These are phyloP conservation scores for Beverwykella pulmonaria DNA, from an alignment of 495 filamentous ascomycete genomes.

Conservation along the genomic window DNA sequence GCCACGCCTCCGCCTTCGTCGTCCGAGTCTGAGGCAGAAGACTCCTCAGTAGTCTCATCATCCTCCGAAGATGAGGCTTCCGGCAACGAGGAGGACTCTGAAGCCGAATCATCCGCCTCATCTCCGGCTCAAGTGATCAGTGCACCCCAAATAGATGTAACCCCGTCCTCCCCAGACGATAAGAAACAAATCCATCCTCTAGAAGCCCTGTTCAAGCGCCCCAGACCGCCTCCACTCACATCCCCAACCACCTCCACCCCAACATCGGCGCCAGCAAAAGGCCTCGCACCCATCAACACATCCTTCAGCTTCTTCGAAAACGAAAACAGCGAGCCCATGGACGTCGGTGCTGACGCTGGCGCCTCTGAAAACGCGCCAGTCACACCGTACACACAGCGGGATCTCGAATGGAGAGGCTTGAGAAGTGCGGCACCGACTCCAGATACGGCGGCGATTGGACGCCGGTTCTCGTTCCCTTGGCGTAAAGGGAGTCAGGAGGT, in stretches of 20 bases:
- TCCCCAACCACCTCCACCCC: slow-evolving; percentile 40
- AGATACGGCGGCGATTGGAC: slow-evolving; percentile 78
- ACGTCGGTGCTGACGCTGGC: slow-evolving; percentile 34
- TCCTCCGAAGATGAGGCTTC: slow-evolving; percentile 34
- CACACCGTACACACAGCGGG: slow-evolving; percentile 78
- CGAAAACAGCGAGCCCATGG: slow-evolving; percentile 39
- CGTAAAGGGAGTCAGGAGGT: slow-evolving; percentile 33
- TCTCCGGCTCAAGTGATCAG: slow-evolving; percentile 20
- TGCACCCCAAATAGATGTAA: slow-evolving; percentile 10
- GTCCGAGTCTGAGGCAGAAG: slow-evolving; percentile 18
- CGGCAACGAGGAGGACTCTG: slow-evolving; percentile 26
- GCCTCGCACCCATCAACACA: slow-evolving; percentile 52
- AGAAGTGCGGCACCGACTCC: slow-evolving; percentile 92
- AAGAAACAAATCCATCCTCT: slow-evolving; percentile 73
- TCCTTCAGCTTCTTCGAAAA: slow-evolving; percentile 67
- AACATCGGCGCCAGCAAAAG: slow-evolving; percentile 44
- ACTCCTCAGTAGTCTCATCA: slow-evolving; percentile 36
- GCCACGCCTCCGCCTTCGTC: slow-evolving; percentile 8
- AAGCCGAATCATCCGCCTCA: slow-evolving; percentile 20
- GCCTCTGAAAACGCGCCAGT: slow-evolving; percentile 58
- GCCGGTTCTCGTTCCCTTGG: slow-evolving; percentile 51
- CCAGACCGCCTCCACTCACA: slow-evolving; percentile 34
- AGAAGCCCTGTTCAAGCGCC: slow-evolving; percentile 85
- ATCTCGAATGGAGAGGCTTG: slow-evolving; percentile 70
- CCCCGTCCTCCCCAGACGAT: slow-evolving; percentile 24